phyloP scores from a whole-genome alignment of 176 grass and related monocot species.

The Coix lacrymajobi region DNA sequence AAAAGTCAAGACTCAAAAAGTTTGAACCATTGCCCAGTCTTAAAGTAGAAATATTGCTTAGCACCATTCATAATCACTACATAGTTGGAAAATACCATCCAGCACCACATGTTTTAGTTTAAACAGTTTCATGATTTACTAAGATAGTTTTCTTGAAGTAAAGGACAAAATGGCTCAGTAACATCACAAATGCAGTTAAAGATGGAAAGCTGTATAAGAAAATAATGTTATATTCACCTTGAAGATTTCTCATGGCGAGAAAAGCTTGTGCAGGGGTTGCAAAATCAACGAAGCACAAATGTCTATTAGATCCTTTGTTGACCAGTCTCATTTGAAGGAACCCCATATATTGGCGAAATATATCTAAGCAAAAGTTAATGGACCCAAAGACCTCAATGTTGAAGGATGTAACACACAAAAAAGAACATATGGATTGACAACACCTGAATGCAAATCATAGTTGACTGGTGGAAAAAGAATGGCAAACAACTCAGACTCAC shows the following conservation, averaged over 20 bases:
- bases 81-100: neutral
- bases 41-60: neutral
- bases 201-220: neutral
- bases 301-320: constrained; percentile 39
- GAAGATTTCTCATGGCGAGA: constrained; percentile 46
- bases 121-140: neutral
- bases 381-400: constrained; percentile 11
- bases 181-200: neutral
- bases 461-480: neutral
- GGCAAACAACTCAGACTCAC: neutral
- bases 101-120: neutral
- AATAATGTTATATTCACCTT: constrained; percentile 46
- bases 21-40: neutral
- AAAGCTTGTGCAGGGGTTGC: constrained; percentile 43
- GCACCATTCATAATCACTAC: neutral
- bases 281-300: constrained; percentile 71
- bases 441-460: neutral
- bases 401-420: neutral
- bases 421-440: neutral
- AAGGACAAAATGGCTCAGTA: neutral
- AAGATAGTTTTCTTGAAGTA: neutral
- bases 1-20: neutral
- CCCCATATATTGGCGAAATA: constrained; percentile 68
- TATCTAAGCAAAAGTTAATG: constrained; percentile 56
- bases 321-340: constrained; percentile 62